Base-by-base conservation (phyloP, 2,329 filamentous ascomycete genomes). In the Coniochaeta sp. region DNA sequence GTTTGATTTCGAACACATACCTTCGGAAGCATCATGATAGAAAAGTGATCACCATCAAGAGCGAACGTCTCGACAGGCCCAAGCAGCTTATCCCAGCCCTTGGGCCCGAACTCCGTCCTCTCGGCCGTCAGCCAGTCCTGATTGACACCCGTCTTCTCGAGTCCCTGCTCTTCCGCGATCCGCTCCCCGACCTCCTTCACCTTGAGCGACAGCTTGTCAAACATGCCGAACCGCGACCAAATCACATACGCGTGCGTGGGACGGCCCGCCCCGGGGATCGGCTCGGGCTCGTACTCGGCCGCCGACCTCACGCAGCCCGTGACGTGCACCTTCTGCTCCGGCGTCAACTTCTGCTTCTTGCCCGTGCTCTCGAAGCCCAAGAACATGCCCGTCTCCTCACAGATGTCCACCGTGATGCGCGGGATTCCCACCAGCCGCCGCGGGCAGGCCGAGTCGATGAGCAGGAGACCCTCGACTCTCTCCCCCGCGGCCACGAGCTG, bases 371-470 rank as follows among this genome's bases (percentile, higher is more conserved):
- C 30, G 30, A 50, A 35, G 48, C 48, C 16, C 5, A 38, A 9
- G 18, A 50, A 50, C 32, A 50, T 35, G 48, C 48, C 32, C 30
- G 31, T 50, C 31, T 38, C 31, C 32, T 50, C 30, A 22, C 48
- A 50, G 18, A 40, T 24, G 12, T 38, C 48, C 16, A 50, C 24
- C 1, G 31, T 50, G 32, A 50, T 35, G 8, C 35, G 30, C 9
- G 31, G 31, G 24, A 50, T 20, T 5, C 48, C 48, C 31, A 22
- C 28, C 24, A 49, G 47, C 10, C 28, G 16, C 13, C 47, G 30
- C 7, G 53, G 53, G 8, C 53, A 55, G 12, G 53, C 48, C 13
- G 53, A 47, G 28, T 55, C 53, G 32, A 55, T 55, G 8, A 55
- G 50, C 8, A 48, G 48, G 12, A 55, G 32, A 12, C 48, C 45